Base-by-base conservation (phyloP, 306 rosid genomes). In the Senna siamea region DNA sequence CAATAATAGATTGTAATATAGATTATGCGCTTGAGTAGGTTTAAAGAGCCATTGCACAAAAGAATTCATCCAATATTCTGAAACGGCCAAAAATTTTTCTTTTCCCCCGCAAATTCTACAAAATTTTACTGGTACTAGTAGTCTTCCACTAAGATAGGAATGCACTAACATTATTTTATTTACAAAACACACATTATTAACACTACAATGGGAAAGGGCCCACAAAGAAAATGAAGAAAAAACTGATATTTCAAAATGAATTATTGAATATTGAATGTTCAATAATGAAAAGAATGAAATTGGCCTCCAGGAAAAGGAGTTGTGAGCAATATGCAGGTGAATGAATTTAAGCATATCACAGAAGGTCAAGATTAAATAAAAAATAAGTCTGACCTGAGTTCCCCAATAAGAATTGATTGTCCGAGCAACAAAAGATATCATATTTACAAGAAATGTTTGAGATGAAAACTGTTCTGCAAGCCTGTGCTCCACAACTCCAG, bases 371-470 rank as follows among this genome's bases (percentile, higher is more conserved):
- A 22, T 32, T 69, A 40, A 46, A 75, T 11, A n/a, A 70, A 47
- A 18, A 73, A 40, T 43, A 53, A 56, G 43, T 67, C 84, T 76
- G 37, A 93, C 98, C 98, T 89, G 97, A 48, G 98, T 89, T 78
- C 93, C 98, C 97, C 97, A 94, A 22, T 87, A 94, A 32, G 98
- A 94, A 85, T 94, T 94, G 82, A 89, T 30, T 69, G 89, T 91
- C 82, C 98, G 88, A 50, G 83, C 82, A 60, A 91, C 79, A 78
- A 93, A 89, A 17, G 98, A 93, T 30, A 93, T 53, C 97, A 85
- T 76, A 85, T 93, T 93, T 73, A 91, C 89, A 78, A 93, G 81
- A 44, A 91, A 60, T 32, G 84, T 81, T 76, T 91, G 94, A 60
- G 97, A 89, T 58, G 91, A 13, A 79, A 91, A 85, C 76, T 83